Conservation (phyloP, 345 rosid species). For the Pseudoturritis turrita region DNA sequence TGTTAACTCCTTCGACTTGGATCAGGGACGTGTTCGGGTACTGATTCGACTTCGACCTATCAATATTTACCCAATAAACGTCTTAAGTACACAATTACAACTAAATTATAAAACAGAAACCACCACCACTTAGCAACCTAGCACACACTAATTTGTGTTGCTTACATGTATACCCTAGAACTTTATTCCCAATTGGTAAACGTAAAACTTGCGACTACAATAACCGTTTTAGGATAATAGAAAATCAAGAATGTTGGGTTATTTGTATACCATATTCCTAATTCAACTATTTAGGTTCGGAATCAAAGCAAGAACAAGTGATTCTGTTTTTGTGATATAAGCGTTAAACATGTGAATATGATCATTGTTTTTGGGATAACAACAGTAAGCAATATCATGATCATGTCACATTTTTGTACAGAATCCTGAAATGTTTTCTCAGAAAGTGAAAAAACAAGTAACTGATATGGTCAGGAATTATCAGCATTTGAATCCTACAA, state of each 20-base stretch:
- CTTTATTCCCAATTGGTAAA: not conserved
- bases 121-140: not conserved
- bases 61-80: not conserved
- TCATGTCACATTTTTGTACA: not conserved
- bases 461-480: not conserved
- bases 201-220: not conserved
- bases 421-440: not conserved
- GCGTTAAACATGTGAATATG: too few species aligned
- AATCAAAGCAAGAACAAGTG: too few species aligned
- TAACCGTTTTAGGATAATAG: too few species aligned
- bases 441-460: too few species aligned
- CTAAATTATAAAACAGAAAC: not conserved
- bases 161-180: not conserved
- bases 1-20: slow-evolving; percentile 85
- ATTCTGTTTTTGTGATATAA: too few species aligned
- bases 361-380: too few species aligned
- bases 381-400: not conserved
- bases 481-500: not conserved
- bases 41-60: slow-evolving; percentile 83
- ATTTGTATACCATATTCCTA: too few species aligned
- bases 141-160: not conserved
- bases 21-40: slow-evolving; percentile 69
- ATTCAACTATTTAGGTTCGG: too few species aligned
- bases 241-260: too few species aligned
- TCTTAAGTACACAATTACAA: not conserved